Base-by-base conservation (phyloP, 768 basidiomycete species). In the Termitomyces sp. region DNA sequence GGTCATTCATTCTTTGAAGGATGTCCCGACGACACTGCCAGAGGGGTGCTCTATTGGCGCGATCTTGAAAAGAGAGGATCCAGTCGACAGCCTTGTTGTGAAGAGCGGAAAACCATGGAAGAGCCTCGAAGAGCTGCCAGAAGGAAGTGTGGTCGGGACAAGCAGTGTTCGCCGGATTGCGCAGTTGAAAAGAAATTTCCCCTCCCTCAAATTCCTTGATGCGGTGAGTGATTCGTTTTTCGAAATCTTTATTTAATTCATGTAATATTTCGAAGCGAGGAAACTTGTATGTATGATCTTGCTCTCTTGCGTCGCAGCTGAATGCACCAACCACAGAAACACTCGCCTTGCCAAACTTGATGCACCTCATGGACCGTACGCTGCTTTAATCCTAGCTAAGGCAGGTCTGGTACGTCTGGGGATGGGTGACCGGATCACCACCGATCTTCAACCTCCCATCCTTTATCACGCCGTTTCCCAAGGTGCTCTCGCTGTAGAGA, bases 311-410 rank as follows among this genome's bases (percentile, higher is more conserved):
- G 26, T 44, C 60, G 51, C 61, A 40, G 26, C 51, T 63, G 12
- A 61, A 26, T 42, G 46, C 21, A 33, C 33, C 52, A 44, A 30
- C 35, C 51, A 52, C 65, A 91, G 93, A 57, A 91, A 94, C 64
- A 98, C 96, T 17, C 91, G 97, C 40, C 72, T 98, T 33, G 78
- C 81, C 30, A 99, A 99, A 73, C 82, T 99, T 46, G 96, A 99
- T 70, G 88, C 84, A 6, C 80, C 85, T 7, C 78, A 84, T 51
- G 85, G 89, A 28, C 86, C 84, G 17, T 98, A 87, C 70, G 78
- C 88, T 49, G 96, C 94, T 9, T 76, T 98, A 54, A 85, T 98
- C 68, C 91, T 99, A 55, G 97, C 97, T 19, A 89, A 89, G 66
- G 91, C 97, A 1, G 97, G 97, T 8, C 80, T 99, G 42, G 78